Base-by-base conservation (phyloP, 768 basidiomycete genomes). In the Agaricus blazei region DNA sequence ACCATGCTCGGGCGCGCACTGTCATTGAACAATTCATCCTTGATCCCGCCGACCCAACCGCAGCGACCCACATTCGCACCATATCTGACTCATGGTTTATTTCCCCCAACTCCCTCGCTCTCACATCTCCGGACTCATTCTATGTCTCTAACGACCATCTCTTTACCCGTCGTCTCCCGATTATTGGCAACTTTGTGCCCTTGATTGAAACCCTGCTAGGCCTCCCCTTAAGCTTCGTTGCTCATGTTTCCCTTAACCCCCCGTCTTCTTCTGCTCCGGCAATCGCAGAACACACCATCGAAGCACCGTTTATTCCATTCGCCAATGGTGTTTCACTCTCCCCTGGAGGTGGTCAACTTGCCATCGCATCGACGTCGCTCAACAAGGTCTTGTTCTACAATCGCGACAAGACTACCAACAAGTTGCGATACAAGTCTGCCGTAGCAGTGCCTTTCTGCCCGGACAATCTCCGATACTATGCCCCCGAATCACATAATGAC, bases 91-190 rank as follows among this genome's bases (percentile, higher is more conserved):
- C 75, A 3, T 76, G 76, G 51, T 83, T 88, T 60, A 67, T 84
- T 29, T 75, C 87, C 9, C 84, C 87, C 27, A 90, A 90, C 63
- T 72, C 83, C 3, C 64, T 90, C 56, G 81, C 86, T 15, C 66
- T 87, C 31, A 84, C 86, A 8, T 80, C 84, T 42, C 80, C 83
- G 1, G 76, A 79, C 54, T 79, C 84, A 1, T 89, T 90, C 66
- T 89, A 84, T 62, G 76, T 90, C 48, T 79, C 80, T 41, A 86
- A 90, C 63, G 88, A 90, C 64, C 88, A 90, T 62, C 67, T 80
- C 36, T 64, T 87, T 62, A 88, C 85, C 2, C 77, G 84, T 7
- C 81, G 88, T 12, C 69, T 83, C 19, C 82, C 83, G 0, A 63
- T 67, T 9, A 38, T 85, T n/a, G 82, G 82, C 8, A 67, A 69